Base-by-base conservation (phyloP, 2,329 filamentous ascomycete species). In the Chlorencoelia australis region DNA sequence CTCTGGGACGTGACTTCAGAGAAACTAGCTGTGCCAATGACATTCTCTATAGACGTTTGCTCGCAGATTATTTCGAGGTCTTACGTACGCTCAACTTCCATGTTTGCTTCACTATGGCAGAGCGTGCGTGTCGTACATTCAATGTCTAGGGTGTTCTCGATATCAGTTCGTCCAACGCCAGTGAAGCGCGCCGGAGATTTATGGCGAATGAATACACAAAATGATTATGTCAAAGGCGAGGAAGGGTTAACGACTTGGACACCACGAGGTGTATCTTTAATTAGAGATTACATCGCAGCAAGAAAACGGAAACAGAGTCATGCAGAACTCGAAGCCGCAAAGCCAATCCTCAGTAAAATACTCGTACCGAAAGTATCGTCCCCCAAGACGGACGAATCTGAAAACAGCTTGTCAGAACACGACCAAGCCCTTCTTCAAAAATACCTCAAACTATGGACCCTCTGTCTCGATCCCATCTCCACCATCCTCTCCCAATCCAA, bases 151-250 rank as follows among this genome's bases (percentile, higher is more conserved):
- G 84, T 94, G 40, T 98, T 94, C 60, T 87, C 84, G 1, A 66
- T 96, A 33, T 79, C 79, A 5, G 79, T 96, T 59, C 80, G 86
- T 19, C 91, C 91, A 0, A 79, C 85, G 6, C 87, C 87, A 3
- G 87, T 94, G 33, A 95, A 95, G 61, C 75, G 85, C 30, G 85
- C 87, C 1, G 86, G 86, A 3, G 91, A 98, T 56, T 68, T 98
- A 9, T 98, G 91, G 91, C 77, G 91, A 37, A 86, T 96, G 77
- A 93, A 87, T 58, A 96, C 88, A 11, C 80, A 85, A 41, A 82
- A 94, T 52, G 86, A 94, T 57, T 96, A 95, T 55, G 84, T 98
- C 51, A 95, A 94, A 59, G 91, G 91, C 37, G 88, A 98, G 60
- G 91, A 98, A 59, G 71, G 79, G 32, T 67, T 98, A 25, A 77